A percentile compares a stretch with the other conserved stretches of the same genome.
Conservation (phyloP, 148 eudicot species). For the Simmondsia chinensis region DNA sequence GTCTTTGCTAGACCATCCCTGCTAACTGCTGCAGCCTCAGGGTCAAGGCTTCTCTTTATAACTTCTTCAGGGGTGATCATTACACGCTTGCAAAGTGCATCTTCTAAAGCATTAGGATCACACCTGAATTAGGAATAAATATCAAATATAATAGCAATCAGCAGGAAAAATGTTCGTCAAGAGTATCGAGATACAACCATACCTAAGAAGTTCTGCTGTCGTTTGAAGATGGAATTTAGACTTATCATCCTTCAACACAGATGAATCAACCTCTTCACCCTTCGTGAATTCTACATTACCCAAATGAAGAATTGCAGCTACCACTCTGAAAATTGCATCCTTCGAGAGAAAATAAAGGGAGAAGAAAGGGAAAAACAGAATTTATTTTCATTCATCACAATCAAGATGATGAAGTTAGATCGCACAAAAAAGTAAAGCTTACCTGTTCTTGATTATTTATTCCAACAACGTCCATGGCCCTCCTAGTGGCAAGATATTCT, state of each 20-base stretch:
- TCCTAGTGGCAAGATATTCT: constrained; percentile 80
- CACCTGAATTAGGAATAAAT: constrained; percentile 42
- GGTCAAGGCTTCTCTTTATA: constrained; percentile 84
- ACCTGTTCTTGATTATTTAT: constrained; percentile 79
- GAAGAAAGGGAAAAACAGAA: constrained; percentile 1
- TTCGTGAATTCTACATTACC: constrained; percentile 68
- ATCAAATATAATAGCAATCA: constrained; percentile 1
- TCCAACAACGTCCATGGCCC: constrained; percentile 92
- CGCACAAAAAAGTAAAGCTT: constrained; percentile 1
- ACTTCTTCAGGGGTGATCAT: constrained; percentile 94
- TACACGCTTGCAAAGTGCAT: constrained; percentile 82
- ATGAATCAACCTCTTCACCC: constrained; percentile 79
- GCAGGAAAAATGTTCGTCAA: constrained; percentile 2
- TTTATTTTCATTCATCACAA: constrained; percentile 6
- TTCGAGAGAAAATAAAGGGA: constrained; percentile 12
- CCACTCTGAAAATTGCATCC: constrained; percentile 91
- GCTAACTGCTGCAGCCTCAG: constrained; percentile 56
- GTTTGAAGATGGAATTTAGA: constrained; percentile 74
- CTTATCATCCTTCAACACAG: constrained; percentile 62
- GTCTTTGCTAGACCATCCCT: constrained; percentile 94
- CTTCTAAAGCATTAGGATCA: constrained; percentile 54
- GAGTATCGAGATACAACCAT: constrained; percentile 11
- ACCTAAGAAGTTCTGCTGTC: constrained; percentile 75
- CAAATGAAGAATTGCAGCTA: constrained; percentile 80
- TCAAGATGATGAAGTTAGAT: constrained; percentile 6